Base-by-base conservation (phyloP, 2,329 filamentous ascomycete species). In the Arthrobotrys sinensis region DNA sequence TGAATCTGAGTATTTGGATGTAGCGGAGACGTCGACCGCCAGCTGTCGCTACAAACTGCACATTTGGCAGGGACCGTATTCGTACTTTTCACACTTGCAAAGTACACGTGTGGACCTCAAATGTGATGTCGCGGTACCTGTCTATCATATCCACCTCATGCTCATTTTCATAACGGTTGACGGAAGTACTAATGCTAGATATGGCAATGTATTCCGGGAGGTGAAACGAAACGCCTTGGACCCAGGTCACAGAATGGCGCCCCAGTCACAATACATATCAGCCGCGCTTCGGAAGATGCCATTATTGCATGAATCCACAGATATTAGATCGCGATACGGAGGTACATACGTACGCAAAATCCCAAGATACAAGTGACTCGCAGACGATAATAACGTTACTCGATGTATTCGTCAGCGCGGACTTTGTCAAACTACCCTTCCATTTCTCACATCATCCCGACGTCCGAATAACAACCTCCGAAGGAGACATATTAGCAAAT, bases 401-500 rank as follows among this genome's bases (percentile, higher is more conserved):
- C 11, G 45, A 24, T 21, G 45, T 48, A 48, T 48, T 48, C 45
- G 45, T 48, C 45, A 40, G 34, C 19, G n/a, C 52, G 28, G n/a
- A 11, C n/a, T 55, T 38, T 19, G 16, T n/a, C 28, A 36, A 11
- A 55, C 38, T 55, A 55, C 6, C 24, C 24, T 28, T 28, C 48
- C 28, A 14, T 12, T 21, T 34, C 52, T 36, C 32, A 40, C n/a
- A 57, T 40, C 16, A 24, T 14, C 34, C 55, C 34, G 36, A 60
- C 55, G 34, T 28, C 11, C n/a, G 11, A 60, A 60, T 43, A 28
- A 24, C 36, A 19, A 5, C n/a, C 16, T 40, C 55, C 55, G 55
- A 60, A 60, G 55, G 55, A n/a, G 52, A 57, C 52, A 53, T 53
- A 36, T 36, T 55, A 55, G 3, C 32, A 11, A 55, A 55, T 1